Conservation (phyloP, 2,329 filamentous ascomycete species). For the Talaromyces verruculosus region DNA sequence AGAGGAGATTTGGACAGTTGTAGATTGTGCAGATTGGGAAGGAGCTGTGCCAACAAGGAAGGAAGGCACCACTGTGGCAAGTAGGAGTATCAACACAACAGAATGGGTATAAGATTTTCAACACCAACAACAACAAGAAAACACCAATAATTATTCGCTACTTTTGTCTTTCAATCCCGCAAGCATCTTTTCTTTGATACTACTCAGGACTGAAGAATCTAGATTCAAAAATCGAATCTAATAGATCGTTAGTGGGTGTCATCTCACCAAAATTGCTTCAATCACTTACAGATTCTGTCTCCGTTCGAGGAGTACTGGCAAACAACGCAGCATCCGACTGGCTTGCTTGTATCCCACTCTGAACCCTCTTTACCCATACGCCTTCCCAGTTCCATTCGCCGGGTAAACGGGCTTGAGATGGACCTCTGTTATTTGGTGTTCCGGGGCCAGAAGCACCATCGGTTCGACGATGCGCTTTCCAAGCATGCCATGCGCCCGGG, state of each 20-base stretch:
- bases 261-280: not conserved
- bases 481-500: constrained; percentile 89
- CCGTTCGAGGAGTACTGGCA: constrained; percentile 57
- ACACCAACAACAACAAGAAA: not conserved
- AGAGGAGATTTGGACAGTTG: not conserved
- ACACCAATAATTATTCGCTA: not conserved
- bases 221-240: constrained; percentile 45
- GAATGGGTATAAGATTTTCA: not conserved
- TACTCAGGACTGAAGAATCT: constrained; percentile 34
- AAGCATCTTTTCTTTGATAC: constrained; percentile 40
- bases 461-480: constrained; percentile 68
- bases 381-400: constrained; percentile 98
- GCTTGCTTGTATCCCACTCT: constrained; percentile 73
- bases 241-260: constrained; percentile 21
- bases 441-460: constrained; percentile 27
- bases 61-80: not conserved
- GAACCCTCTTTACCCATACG: constrained; percentile 89
- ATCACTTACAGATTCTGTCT: constrained; percentile 69
- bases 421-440: constrained; percentile 43
- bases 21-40: not conserved
- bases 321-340: constrained; percentile 77
- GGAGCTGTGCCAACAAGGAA: not conserved
- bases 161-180: constrained; percentile 22
- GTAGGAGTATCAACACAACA: not conserved
- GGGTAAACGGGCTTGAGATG: constrained; percentile 56